Percentiles rank a stretch among this genome's conserved stretches.
Evolutionary conservation across 176 grass and related monocot genomes (phyloP).

Genomic region (Musa beccarii): DNA sequence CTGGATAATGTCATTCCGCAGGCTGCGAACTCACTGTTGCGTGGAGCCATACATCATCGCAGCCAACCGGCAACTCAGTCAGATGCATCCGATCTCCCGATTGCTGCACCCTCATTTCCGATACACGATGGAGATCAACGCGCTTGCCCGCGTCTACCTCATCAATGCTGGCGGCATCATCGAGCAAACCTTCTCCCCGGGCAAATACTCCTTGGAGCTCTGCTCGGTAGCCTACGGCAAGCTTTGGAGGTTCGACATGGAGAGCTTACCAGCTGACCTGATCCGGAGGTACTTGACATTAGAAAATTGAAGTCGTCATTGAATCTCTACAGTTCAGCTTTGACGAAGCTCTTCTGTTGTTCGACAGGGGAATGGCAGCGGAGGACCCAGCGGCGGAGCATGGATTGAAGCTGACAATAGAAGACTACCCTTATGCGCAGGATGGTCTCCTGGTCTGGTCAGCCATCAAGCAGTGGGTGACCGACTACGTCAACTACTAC

Average conservation of each 20-base stretch:
- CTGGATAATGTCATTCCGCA: neutral
- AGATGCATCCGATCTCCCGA: slow-evolving; percentile 68
- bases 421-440: slow-evolving; percentile 75
- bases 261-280: slow-evolving; percentile 72
- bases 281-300: slow-evolving; percentile 22
- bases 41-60: slow-evolving; percentile 86
- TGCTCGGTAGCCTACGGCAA: slow-evolving; percentile 52
- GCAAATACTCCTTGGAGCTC: slow-evolving; percentile 53
- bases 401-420: slow-evolving; percentile 48
- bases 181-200: slow-evolving; percentile 53
- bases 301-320: neutral
- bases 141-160: slow-evolving; percentile 49
- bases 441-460: slow-evolving; percentile 73
- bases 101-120: slow-evolving; percentile 84
- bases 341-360: neutral
- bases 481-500: slow-evolving; percentile 41
- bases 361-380: slow-evolving; percentile 56
- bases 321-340: no score
- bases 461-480: slow-evolving; percentile 48
- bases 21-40: slow-evolving; percentile 70
- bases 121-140: slow-evolving; percentile 94
- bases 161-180: slow-evolving; percentile 67
- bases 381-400: slow-evolving; percentile 27
- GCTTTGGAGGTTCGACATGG: slow-evolving; percentile 69
- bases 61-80: slow-evolving; percentile 64